Base-by-base conservation (phyloP, 1,284 basidiomycete genomes). In the Anthracocystis walkeri region DNA sequence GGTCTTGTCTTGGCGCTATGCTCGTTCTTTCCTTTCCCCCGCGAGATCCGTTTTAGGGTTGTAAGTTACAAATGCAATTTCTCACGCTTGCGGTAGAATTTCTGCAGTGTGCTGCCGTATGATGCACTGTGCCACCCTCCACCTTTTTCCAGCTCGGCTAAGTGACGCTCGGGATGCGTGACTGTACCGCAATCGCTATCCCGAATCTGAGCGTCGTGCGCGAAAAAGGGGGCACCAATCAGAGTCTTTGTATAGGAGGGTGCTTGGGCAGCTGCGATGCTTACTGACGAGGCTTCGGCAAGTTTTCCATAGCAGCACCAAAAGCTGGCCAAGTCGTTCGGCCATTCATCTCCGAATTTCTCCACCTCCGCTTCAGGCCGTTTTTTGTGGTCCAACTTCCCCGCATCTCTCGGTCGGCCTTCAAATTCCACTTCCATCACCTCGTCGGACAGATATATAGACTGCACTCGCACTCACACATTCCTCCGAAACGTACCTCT, bases 361-460 rank as follows among this genome's bases (percentile, higher is more conserved):
- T 38, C 53, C 61, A 70, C 58, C 60, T 50, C 67, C 67, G 67
- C 61, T 70, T 53, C 53, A 41, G 53, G 42, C 62, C 58, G 60
- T 35, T 35, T n/a, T 51, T 7, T 7, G 31, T 35, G 12, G 29
- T 14, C 29, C 27, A n/a, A 7, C 51, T 53, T 53, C 21, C 38
- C 51, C 51, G 51, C 38, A 53, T 10, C n/a, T n/a, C 27, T 23
- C 41, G 14, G n/a, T 23, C 12, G 20, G 45, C 35, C 21, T 27
- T 38, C 25, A 11, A 14, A 16, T 53, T 41, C n/a, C 16, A 7
- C 41, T 18, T 23, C 27, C 27, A 29, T 49, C 27, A 7, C 29
- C 29, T 49, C 25, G 4, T 25, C 11, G 10, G 12, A 16, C 29
- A 44, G 20, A 23, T 44, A 56, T 55, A 55, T 41, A 40, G 3